A percentile compares a stretch with the other conserved stretches of the same genome.
Conservation (phyloP, 208 protist species). For the Endotrypanum monterogeii region DNA sequence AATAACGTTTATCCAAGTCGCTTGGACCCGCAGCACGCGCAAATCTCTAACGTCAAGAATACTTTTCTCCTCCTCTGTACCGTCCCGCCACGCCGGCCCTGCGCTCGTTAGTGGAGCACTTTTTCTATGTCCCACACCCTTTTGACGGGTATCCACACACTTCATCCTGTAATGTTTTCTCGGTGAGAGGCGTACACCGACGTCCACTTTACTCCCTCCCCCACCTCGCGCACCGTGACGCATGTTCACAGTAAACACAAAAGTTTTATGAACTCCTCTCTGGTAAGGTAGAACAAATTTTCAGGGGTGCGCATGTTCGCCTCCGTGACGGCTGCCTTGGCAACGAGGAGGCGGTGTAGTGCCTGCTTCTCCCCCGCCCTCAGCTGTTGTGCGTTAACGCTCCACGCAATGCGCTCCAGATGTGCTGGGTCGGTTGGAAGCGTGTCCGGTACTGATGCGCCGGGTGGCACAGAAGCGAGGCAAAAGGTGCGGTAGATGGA, state of each 20-base stretch:
- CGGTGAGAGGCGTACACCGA: not conserved
- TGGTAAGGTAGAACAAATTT: not conserved
- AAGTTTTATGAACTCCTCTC: slow-evolving; percentile 20
- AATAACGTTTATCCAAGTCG: no score
- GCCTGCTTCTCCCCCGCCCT: slow-evolving; percentile 11
- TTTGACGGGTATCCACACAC: no score
- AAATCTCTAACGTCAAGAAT: no score
- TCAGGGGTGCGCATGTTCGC: not conserved
- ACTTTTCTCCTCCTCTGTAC: no score
- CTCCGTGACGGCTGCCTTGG: not conserved
- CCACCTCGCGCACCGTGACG: no score
- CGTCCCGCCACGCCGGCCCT: no score
- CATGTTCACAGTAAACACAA: slow-evolving; percentile 18
- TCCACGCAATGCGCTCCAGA: slow-evolving; percentile 19
- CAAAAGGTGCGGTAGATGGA: slow-evolving; percentile 19
- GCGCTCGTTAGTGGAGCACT: no score
- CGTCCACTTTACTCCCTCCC: not conserved
- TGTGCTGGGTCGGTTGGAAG: slow-evolving; percentile 26
- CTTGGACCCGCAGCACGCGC: no score
- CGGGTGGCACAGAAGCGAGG: not conserved
- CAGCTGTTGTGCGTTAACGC: slow-evolving; percentile 5
- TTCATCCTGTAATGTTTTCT: no score
- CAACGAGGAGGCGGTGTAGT: slow-evolving; percentile 11
- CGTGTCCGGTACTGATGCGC: slow-evolving; percentile 14
- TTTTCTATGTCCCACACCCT: no score